Base-by-base conservation (phyloP, 306 rosid species). In the Malus fusca region DNA sequence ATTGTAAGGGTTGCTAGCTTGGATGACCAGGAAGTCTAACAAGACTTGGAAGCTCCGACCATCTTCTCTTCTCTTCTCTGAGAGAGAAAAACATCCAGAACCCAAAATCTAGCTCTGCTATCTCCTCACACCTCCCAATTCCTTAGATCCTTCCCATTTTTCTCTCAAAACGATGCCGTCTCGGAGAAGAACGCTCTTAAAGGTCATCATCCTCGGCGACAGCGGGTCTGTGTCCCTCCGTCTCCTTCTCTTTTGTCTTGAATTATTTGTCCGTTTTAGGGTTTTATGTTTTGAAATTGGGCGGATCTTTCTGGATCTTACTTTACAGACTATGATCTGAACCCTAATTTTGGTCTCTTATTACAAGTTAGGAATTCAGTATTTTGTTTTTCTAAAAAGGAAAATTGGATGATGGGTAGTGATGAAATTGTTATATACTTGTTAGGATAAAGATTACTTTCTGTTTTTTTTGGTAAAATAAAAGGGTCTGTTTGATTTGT, bases 181-280 rank as follows among this genome's bases (percentile, higher is more conserved):
- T 68, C 90, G 99, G 44, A 77, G 99, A 87, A 95, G 99, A 86
- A 92, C 99, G 72, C 96, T 95, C 63, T 73, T 95, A 86, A 95
- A 95, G 84, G 97, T 95, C 84, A 95, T 95, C 86, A 95, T 95
- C 88, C 99, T 95, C 82, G 99, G 99, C 76, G 99, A 96, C 75
- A 96, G 98, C 84, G 99, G 99, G 99, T 96, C 62, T 9, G 90
- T 59, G 8, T 68, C 55, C 60, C 73, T 62, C 67, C 65, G 33
- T 66, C 58, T 26, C 37, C 44, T 3, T 19, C 22, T 62, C 37
- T 75, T 67, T n/a, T 2, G 26, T 2, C 69, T 22, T 44, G 17
- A 12, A 23, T 8, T 17, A 23, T 61, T 35, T 10, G 55, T 14
- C 48, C 15, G 56, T 71, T 66, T 26, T 48, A 40, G 62, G 78